Evolutionary conservation across 306 rosid species (phyloP).

Genomic region (Lathyrus tuberosus): DNA sequence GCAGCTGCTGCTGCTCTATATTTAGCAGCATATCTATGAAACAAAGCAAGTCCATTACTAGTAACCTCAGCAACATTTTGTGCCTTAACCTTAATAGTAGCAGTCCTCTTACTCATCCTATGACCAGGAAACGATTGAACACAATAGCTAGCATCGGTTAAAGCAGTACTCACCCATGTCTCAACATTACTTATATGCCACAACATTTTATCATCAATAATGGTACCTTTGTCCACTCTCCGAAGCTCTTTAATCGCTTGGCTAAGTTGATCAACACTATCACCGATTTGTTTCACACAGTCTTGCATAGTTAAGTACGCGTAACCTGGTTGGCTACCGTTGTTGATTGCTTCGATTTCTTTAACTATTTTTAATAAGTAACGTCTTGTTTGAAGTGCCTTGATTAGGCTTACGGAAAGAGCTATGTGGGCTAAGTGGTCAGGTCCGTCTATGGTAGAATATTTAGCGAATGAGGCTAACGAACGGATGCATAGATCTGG

Average conservation of each 20-base stretch:
- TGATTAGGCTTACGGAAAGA: constrained; percentile 52
- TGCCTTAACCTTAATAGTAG: constrained; percentile 59
- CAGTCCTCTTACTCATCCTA: constrained; percentile 59
- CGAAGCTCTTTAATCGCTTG: constrained; percentile 55
- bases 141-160: constrained; percentile 62
- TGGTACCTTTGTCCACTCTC: constrained; percentile 24
- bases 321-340: not conserved
- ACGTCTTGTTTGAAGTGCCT: constrained; percentile 46
- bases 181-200: constrained; percentile 70
- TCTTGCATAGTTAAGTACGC: constrained; percentile 53
- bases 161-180: constrained; percentile 65
- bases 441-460: constrained; percentile 42
- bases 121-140: constrained; percentile 49
- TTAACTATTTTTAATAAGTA: constrained; percentile 44
- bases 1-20: constrained; percentile 41
- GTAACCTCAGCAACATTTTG: constrained; percentile 62
- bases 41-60: constrained; percentile 58
- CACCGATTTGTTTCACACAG: constrained; percentile 51
- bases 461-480: constrained; percentile 38
- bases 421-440: constrained; percentile 54
- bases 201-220: constrained; percentile 36
- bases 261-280: constrained; percentile 59
- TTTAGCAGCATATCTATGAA: constrained; percentile 54
- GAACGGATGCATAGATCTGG: constrained; percentile 50
- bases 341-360: constrained; percentile 43